Evolutionary conservation across 352 stramenopile species (phyloP).

Genomic region (Albugo laibachii): DNA sequence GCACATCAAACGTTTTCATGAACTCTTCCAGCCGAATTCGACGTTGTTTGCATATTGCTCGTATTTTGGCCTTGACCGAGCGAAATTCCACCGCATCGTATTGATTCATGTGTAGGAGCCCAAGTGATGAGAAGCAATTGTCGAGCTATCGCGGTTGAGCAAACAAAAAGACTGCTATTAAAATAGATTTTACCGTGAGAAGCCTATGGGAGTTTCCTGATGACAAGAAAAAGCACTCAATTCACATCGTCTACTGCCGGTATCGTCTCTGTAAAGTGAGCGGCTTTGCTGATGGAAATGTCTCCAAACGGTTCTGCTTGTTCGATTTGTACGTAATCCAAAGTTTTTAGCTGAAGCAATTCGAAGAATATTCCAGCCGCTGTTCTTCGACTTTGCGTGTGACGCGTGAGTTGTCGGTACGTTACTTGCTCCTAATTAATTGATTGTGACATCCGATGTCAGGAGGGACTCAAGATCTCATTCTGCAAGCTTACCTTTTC

Average conservation of each 20-base stretch:
- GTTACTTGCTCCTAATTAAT: conserved; percentile 31
- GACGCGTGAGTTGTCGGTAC: conserved; percentile 73
- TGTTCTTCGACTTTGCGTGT: conserved; percentile 67
- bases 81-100: conserved; percentile 47
- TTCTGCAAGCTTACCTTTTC: conserved; percentile 24
- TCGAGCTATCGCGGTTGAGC: too few species aligned
- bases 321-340: conserved; percentile 91
- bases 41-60: conserved; percentile 58
- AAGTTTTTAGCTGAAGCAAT: conserved; percentile 93
- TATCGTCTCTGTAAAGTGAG: conserved; percentile 51
- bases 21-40: conserved; percentile 72
- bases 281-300: conserved; percentile 75
- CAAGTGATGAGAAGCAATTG: too few species aligned
- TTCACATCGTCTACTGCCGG: conserved; percentile 35
- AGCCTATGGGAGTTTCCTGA: too few species aligned
- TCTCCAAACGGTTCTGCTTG: conserved; percentile 87
- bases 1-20: conserved; percentile 75
- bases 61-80: conserved; percentile 61
- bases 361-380: conserved; percentile 93
- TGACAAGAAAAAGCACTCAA: too few species aligned
- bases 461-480: not conserved
- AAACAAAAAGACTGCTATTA: too few species aligned
- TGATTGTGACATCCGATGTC: not conserved
- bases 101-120: too few species aligned
- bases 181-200: too few species aligned